Evolutionary conservation across 179 eudicot species (phyloP), one percentile per base, ranked within the genome.

Genomic region (Nepenthes alata): DNA sequence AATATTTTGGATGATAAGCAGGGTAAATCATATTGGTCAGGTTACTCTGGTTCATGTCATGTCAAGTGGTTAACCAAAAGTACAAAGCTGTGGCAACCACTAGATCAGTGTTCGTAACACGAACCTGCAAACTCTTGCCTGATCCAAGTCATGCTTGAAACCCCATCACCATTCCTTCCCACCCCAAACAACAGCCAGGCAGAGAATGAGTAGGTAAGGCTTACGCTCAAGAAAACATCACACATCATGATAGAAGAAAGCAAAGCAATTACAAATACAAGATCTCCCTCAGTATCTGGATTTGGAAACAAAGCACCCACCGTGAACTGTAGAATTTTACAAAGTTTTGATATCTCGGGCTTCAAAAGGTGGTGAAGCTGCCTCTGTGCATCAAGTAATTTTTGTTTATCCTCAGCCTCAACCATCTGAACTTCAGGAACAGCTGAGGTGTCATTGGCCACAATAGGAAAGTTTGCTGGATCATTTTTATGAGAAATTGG

Each of bases 251-350:
- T 47, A 47, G 3, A 47, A 47, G 50, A 47, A 48, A 3, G 11
- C 8, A 14, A 35, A 37, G 35, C 37, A 50, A 3, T 11, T 50
- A 48, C 16, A 3, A 39, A n/a, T 8, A 36, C 49, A 58, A 37
- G 62, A 51, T 37, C 8, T 0, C 15, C 48, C 25, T 25, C 25
- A 25, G 25, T 25, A 25, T 25, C 25, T 25, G 25, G 25, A 52
- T 62, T 10, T 47, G 47, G 50, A 63, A 50, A 61, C 2, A 57
- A 68, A 71, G 53, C 37, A 58, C 73, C 60, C 80, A 93, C 97
- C 73, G 84, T 62, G 52, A 89, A 77, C 57, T 70, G 67, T 52
- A 93, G 75, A 72, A 71, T 44, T 74, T 83, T 80, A 71, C 81
- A 84, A 45, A 93, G 83, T 55, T 69, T 59, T 15, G 50, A 60